Conservation (phyloP, 371 early-diverging fungal species). For the Mortierella sp. region DNA sequence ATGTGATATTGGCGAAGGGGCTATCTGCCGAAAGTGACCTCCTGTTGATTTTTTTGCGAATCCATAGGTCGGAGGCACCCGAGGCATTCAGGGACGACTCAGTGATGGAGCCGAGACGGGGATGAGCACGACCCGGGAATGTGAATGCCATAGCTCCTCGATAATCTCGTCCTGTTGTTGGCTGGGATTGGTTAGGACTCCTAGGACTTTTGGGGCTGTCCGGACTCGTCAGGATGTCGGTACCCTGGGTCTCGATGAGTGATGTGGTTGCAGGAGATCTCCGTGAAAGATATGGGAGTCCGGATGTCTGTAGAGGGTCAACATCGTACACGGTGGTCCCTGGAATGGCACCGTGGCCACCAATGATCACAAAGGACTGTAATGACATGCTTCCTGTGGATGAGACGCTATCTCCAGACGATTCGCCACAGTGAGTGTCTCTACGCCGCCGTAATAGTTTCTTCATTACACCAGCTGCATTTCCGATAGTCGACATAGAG, state of each 20-base stretch:
- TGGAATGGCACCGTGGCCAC: conserved; percentile 27
- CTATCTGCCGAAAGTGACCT: conserved; percentile 37
- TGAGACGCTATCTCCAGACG: background rate
- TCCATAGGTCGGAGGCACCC: background rate
- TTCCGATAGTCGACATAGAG: conserved; percentile 30
- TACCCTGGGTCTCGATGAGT: background rate
- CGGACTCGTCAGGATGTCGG: conserved; percentile 10
- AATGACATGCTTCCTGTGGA: background rate
- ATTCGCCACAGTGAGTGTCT: conserved; percentile 15
- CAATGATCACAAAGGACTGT: conserved; percentile 37
- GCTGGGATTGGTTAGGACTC: too few relatives aligned
- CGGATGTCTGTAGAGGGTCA: conserved; percentile 15
- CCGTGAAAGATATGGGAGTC: background rate
- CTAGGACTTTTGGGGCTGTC: conserved; percentile 30
- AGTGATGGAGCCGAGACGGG: background rate
- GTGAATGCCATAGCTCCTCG: too few relatives aligned
- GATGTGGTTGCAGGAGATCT: background rate
- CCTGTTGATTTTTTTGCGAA: conserved; percentile 12
- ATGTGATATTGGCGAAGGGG: conserved; percentile 9
- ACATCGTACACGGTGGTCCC: conserved; percentile 21
- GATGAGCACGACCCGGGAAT: conserved; percentile 7
- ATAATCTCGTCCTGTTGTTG: conserved; percentile 9
- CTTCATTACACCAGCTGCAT: conserved; percentile 46
- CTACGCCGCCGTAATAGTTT: conserved; percentile 38
- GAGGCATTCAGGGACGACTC: too few relatives aligned